phyloP scores from a whole-genome alignment of 2,329 filamentous ascomycete genomes.

The Xylariaceae sp. region DNA sequence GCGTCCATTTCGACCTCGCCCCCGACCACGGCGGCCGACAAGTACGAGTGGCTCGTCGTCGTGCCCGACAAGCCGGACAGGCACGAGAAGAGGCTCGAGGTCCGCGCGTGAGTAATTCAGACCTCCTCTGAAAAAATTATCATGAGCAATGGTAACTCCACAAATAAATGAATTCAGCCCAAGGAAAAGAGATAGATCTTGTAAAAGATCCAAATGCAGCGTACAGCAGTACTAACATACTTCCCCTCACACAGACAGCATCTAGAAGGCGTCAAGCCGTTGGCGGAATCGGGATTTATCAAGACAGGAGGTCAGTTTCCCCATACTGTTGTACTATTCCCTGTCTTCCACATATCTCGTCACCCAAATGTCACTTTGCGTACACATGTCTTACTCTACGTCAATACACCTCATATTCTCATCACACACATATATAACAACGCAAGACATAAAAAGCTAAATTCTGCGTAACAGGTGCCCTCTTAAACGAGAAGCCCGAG shows the following conservation, averaged over 20 bases:
- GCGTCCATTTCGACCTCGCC: slow-evolving; percentile 32
- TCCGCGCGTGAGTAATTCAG: slow-evolving; percentile 58
- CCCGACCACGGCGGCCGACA: no score
- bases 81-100: slow-evolving; percentile 66
- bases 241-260: slow-evolving; percentile 50
- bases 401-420: no score
- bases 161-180: background rate
- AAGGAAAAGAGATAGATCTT: background rate
- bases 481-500: slow-evolving; percentile 69
- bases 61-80: slow-evolving; percentile 70
- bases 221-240: background rate
- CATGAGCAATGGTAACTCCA: background rate
- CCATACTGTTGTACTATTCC: background rate
- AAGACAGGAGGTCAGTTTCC: slow-evolving; percentile 68
- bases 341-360: background rate
- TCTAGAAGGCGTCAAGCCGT: slow-evolving; percentile 60
- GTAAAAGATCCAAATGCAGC: no score
- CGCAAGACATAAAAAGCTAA: background rate
- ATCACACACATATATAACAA: no score
- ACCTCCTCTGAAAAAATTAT: background rate
- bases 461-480: slow-evolving; percentile 57
- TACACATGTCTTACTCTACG: no score
- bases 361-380: no score
- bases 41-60: slow-evolving; percentile 66
- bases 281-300: slow-evolving; percentile 60